Evolutionary conservation across 495 filamentous ascomycete species (phyloP).

Genomic region (Rhypophila decipiens): DNA sequence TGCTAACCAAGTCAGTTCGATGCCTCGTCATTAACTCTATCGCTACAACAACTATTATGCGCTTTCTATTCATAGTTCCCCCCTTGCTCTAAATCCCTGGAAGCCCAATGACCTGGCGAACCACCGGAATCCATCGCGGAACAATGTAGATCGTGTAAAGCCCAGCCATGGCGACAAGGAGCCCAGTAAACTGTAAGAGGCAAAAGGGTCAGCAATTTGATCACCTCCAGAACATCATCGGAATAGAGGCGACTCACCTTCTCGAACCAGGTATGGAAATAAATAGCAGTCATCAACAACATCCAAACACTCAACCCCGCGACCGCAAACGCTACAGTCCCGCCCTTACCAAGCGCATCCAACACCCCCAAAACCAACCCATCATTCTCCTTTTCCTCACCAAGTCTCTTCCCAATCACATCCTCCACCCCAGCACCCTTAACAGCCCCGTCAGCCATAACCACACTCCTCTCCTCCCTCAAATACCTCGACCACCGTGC

Average conservation of each 20-base stretch:
- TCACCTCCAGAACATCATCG: not conserved
- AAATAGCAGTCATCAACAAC: slow-evolving; percentile 94
- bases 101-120: slow-evolving; percentile 64
- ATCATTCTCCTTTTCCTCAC: slow-evolving; percentile 27
- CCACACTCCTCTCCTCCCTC: slow-evolving; percentile 51
- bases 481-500: slow-evolving; percentile 27
- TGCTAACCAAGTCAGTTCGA: not conserved
- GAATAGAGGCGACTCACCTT: slow-evolving; percentile 54
- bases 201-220: not conserved
- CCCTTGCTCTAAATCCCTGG: slow-evolving; percentile 53
- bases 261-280: slow-evolving; percentile 98
- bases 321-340: slow-evolving; percentile 44
- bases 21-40: not conserved
- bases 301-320: slow-evolving; percentile 78
- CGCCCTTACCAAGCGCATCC: slow-evolving; percentile 33
- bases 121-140: slow-evolving; percentile 55
- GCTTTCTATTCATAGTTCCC: not conserved
- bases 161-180: slow-evolving; percentile 60
- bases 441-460: slow-evolving; percentile 54
- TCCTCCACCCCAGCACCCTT: slow-evolving; percentile 43
- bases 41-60: not conserved
- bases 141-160: slow-evolving; percentile 73
- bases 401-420: slow-evolving; percentile 25
- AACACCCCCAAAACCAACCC: slow-evolving; percentile 10
- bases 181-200: slow-evolving; percentile 55